Conservation (phyloP, 2,329 filamentous ascomycete species). For the Phialemoniopsis sp. region DNA sequence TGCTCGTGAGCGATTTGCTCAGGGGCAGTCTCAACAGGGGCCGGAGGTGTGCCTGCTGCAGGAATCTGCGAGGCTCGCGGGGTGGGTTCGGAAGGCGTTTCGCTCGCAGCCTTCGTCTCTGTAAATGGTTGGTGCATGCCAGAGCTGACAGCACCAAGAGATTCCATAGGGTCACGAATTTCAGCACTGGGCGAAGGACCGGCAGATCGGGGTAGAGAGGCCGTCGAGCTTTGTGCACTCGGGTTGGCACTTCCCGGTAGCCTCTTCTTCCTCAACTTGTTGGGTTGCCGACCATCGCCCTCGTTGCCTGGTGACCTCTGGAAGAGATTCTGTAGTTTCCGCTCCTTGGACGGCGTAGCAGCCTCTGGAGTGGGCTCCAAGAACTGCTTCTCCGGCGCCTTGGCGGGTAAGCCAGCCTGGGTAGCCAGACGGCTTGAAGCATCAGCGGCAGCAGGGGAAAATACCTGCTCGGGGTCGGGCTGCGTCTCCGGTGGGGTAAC, state of each 20-base stretch:
- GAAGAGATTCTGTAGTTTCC: slow-evolving; percentile 66
- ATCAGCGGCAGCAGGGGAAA: slow-evolving; percentile 5
- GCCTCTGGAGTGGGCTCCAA: slow-evolving; percentile 25
- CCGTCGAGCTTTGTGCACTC: slow-evolving; percentile 86
- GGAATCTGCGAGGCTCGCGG: slow-evolving; percentile 42
- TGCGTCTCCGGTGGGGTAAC: slow-evolving; percentile 23
- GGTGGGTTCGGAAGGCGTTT: slow-evolving; percentile 33
- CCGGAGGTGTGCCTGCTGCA: background rate
- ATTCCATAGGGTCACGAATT: slow-evolving; percentile 40
- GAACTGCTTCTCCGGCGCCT: slow-evolving; percentile 16
- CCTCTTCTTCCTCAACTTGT: slow-evolving; percentile 87
- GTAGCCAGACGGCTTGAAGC: slow-evolving; percentile 5
- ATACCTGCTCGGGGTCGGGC: slow-evolving; percentile 1
- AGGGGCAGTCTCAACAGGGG: slow-evolving; percentile 16
- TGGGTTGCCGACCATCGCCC: slow-evolving; percentile 68
- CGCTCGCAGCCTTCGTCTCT: slow-evolving; percentile 9
- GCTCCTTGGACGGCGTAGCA: slow-evolving; percentile 60
- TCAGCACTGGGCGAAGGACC: slow-evolving; percentile 43
- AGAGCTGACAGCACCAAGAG: too few species aligned
- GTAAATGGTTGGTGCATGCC: slow-evolving; percentile 8
- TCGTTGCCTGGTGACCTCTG: slow-evolving; percentile 62
- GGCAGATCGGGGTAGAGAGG: slow-evolving; percentile 58
- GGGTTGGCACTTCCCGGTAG: slow-evolving; percentile 72
- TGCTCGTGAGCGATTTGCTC: slow-evolving; percentile 43
- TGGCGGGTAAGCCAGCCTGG: slow-evolving; percentile 7